Base-by-base conservation (phyloP, 176 grass and related monocot genomes). In the Oryza nivara region DNA sequence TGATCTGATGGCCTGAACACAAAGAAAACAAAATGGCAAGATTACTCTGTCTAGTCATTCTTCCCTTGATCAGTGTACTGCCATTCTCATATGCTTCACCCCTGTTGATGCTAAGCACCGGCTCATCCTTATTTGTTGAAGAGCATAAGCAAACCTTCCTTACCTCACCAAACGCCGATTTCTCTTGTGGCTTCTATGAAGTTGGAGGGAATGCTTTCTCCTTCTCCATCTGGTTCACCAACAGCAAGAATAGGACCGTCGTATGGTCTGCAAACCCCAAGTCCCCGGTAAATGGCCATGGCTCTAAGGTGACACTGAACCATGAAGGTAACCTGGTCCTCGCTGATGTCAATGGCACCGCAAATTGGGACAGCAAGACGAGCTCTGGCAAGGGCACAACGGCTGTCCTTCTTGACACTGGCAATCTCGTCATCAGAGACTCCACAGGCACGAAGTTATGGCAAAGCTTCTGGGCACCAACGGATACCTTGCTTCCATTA, bases 241-340 rank as follows among this genome's bases (percentile, higher is more conserved):
- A 75, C 41, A 71, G 87, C 22, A 17, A 26, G 1, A 45, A 89
- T 6, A 91, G 67, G 77, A 88, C 87, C 2, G 48, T 90, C 2
- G 94, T 89, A 36, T 97, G 94, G 91, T 86, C 91, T 28, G 91
- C 91, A 32, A 97, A 94, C 75, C 87, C 89, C n/a, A 84, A 79
- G n/a, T 25, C 54, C 2, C 83, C 68, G 0, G 89, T 94, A 58
- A 97, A 97, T 43, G 92, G 94, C 17, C 67, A 28, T 49, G 94
- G 89, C 65, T 94, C 94, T n/a, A 72, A 65, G 43, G 63, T 92
- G 22, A 65, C 14, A 2, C 67, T 97, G 54, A 60, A 61, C n/a
- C 68, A 45, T 41, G 56, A 82, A 13, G 91, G 94, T 26, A 88
- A 86, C 63, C 23, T 97, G 65, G 82, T 84, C 14, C 82, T 97